A percentile compares a stretch with the other conserved stretches of the same genome.
phyloP scores from a whole-genome alignment of 2,329 filamentous ascomycete species.

The Aspergillus carbonarius region DNA sequence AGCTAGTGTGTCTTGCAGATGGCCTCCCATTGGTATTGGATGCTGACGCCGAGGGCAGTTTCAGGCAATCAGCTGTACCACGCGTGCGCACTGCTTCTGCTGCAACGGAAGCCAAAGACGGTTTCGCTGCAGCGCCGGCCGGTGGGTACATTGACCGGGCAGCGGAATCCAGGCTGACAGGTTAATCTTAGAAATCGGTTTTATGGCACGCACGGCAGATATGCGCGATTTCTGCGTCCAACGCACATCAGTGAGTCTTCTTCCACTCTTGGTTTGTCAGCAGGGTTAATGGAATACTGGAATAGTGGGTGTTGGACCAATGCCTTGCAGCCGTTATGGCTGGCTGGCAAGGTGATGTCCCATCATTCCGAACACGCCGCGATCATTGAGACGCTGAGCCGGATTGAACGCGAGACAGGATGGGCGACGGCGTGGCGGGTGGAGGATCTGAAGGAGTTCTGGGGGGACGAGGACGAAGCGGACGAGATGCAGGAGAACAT shows the following conservation, averaged over 20 bases:
- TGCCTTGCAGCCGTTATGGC: conserved; percentile 48
- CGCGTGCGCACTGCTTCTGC: conserved; percentile 28
- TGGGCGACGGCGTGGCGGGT: conserved; percentile 56
- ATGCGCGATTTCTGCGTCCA: conserved; percentile 48
- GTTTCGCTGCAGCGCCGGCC: conserved; percentile 24
- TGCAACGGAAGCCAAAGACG: conserved; percentile 32
- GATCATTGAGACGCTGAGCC: conserved; percentile 50
- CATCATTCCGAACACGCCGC: conserved; percentile 45
- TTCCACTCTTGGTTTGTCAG: background rate
- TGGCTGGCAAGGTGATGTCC: conserved; percentile 50
- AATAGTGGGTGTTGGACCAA: conserved; percentile 46
- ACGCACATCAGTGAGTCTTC: conserved; percentile 39
- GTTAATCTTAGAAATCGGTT: conserved; percentile 35
- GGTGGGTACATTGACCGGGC: conserved; percentile 12
- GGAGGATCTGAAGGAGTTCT: conserved; percentile 54
- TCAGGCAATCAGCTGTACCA: conserved; percentile 40
- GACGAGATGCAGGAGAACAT: conserved; percentile 4
- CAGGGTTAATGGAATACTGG: conserved; percentile 23
- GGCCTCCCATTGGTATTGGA: too few species aligned
- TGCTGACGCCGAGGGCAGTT: conserved; percentile 13
- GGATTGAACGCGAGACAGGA: conserved; percentile 54
- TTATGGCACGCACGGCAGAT: conserved; percentile 51
- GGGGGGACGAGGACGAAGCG: conserved; percentile 43
- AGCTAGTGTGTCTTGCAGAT: conserved; percentile 21
- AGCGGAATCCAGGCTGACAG: background rate